phyloP scores from a whole-genome alignment of 192 early-diverging fungal genomes.

The Coemansia sp. region DNA sequence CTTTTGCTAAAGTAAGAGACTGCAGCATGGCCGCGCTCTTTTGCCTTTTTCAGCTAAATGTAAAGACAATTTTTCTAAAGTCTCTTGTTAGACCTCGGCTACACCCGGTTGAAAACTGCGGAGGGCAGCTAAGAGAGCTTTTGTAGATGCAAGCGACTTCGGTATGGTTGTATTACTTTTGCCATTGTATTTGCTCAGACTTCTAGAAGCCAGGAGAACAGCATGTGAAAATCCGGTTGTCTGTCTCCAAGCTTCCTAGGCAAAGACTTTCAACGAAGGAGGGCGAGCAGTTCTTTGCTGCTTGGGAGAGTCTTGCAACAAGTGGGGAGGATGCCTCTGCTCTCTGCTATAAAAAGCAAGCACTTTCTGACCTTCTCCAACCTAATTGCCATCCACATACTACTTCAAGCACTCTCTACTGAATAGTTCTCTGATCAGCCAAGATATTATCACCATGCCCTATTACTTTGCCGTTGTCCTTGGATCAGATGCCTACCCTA shows the following conservation, averaged over 20 bases:
- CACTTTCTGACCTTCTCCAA: not conserved
- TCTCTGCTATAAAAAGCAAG: not conserved
- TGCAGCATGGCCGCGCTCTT: too few relatives aligned
- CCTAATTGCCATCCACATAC: not conserved
- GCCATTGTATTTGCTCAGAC: too few relatives aligned
- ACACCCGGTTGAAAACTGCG: too few relatives aligned
- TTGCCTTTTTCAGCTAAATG: too few relatives aligned
- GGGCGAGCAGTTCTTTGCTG: not conserved
- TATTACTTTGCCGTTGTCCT: not conserved
- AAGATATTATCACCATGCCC: not conserved
- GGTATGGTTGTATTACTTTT: too few relatives aligned
- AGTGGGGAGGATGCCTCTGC: not conserved
- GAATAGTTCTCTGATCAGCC: not conserved
- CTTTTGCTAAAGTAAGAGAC: too few relatives aligned
- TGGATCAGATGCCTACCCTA: not conserved
- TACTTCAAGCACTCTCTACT: not conserved
- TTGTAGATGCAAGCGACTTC: too few relatives aligned
- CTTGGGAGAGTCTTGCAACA: not conserved
- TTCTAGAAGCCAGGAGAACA: too few relatives aligned
- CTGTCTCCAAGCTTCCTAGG: not conserved
- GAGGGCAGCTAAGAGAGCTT: too few relatives aligned
- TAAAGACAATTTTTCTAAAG: too few relatives aligned
- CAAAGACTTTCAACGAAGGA: not conserved
- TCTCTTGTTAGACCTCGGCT: too few relatives aligned
- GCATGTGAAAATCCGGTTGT: not conserved